phyloP scores from a whole-genome alignment of 1,139 yeast species.

The Lodderomyces metapsilosis region DNA sequence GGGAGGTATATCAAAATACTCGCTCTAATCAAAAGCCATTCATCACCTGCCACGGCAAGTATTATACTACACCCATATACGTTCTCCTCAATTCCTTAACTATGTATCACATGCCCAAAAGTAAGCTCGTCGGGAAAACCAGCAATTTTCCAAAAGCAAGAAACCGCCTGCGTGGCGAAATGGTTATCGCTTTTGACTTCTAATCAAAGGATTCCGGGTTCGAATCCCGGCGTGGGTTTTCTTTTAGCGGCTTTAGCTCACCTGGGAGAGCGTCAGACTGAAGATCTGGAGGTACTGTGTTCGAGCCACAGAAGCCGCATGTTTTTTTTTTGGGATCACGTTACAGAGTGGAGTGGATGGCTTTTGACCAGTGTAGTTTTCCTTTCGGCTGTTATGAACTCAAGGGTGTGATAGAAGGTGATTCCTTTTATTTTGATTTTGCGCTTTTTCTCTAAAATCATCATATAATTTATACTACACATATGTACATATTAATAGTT shows the following conservation, averaged over 20 bases:
- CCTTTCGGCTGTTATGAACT: neutral
- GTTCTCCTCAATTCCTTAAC: neutral
- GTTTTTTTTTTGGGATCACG: conserved; percentile 11
- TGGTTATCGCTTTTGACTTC: conserved; percentile 51
- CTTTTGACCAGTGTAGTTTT: too few relatives aligned
- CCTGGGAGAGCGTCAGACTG: conserved; percentile 60
- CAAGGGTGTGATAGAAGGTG: too few relatives aligned
- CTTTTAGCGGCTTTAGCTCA: conserved; percentile 45
- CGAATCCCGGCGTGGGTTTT: conserved; percentile 49
- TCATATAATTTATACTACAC: too few relatives aligned
- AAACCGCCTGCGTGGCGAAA: conserved; percentile 45
- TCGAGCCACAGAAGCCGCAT: conserved; percentile 55
- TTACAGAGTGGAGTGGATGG: too few relatives aligned
- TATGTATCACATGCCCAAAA: neutral
- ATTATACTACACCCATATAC: too few relatives aligned
- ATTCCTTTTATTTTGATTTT: too few relatives aligned
- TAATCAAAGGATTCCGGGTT: conserved; percentile 50
- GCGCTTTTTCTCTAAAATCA: too few relatives aligned
- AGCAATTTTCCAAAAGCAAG: neutral
- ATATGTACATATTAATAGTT: too few relatives aligned
- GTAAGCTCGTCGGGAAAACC: neutral
- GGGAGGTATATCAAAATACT: too few relatives aligned
- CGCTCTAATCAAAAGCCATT: too few relatives aligned
- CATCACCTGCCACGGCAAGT: too few relatives aligned
- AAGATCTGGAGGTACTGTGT: conserved; percentile 58